phyloP scores from a whole-genome alignment of 352 stramenopile genomes.

The Phytophthora gonapodyides region DNA sequence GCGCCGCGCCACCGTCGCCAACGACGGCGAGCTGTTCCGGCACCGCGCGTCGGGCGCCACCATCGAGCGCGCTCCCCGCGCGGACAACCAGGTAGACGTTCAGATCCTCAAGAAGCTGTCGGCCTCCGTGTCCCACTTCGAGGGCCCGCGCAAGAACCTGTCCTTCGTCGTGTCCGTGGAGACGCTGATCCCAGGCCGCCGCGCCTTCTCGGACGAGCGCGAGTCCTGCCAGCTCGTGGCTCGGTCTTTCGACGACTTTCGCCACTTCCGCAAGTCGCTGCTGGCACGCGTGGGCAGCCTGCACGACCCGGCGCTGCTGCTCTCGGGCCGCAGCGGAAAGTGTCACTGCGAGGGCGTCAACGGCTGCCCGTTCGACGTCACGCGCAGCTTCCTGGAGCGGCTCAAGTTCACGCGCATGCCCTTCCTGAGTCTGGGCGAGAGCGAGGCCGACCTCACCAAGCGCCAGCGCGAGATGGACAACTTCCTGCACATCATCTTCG shows the following conservation, averaged over 20 bases:
- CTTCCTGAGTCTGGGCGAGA: constrained; percentile 59
- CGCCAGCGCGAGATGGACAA: constrained; percentile 83
- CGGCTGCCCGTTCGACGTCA: constrained; percentile 74
- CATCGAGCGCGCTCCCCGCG: constrained; percentile 45
- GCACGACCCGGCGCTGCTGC: constrained; percentile 42
- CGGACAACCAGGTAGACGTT: constrained; percentile 60
- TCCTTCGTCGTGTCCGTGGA: constrained; percentile 83
- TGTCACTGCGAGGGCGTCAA: constrained; percentile 61
- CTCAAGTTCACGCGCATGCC: constrained; percentile 79
- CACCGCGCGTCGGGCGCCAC: constrained; percentile 28
- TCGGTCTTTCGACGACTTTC: constrained; percentile 81
- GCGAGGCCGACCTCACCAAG: constrained; percentile 52
- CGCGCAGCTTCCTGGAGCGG: constrained; percentile 70
- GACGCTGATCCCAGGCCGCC: constrained; percentile 61
- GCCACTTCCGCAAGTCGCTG: constrained; percentile 75
- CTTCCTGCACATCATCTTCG: constrained; percentile 83
- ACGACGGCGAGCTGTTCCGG: constrained; percentile 37
- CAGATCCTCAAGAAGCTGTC: constrained; percentile 83
- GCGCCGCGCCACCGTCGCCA: constrained; percentile 43
- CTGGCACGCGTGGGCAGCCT: constrained; percentile 59
- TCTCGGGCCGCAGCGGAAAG: constrained; percentile 46
- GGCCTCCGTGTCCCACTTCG: constrained; percentile 71
- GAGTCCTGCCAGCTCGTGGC: constrained; percentile 72
- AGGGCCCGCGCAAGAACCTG: constrained; percentile 72
- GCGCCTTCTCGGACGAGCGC: constrained; percentile 62